Conservation (phyloP, 345 rosid genomes). For the Barbarea vulgaris region DNA sequence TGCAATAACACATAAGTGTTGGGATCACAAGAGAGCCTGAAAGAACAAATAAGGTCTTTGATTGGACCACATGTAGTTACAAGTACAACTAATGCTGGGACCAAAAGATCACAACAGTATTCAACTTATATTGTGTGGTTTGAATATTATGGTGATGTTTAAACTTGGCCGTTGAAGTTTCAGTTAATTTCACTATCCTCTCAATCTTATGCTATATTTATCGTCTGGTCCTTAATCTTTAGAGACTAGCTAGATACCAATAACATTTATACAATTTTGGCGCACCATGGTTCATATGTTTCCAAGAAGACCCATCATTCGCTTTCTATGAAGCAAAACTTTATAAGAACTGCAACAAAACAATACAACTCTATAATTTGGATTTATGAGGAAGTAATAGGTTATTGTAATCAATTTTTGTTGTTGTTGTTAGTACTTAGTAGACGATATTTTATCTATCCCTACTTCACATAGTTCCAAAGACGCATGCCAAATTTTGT, state of each 20-base stretch:
- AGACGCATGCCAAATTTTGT: too few species aligned
- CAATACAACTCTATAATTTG: not conserved
- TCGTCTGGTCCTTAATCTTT: too few species aligned
- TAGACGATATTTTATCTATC: too few species aligned
- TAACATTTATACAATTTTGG: not conserved
- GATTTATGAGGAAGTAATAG: not conserved
- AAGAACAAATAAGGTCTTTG: not conserved
- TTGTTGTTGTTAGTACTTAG: too few species aligned
- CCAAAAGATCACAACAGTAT: not conserved
- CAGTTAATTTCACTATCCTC: not conserved
- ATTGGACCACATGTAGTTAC: not conserved
- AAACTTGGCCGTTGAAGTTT: not conserved
- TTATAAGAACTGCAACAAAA: not conserved
- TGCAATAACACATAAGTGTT: not conserved
- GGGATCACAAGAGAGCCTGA: not conserved
- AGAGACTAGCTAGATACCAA: too few species aligned
- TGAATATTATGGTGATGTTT: not conserved
- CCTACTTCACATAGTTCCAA: too few species aligned
- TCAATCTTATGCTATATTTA: not conserved
- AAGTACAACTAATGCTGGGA: not conserved
- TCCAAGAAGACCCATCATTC: not conserved
- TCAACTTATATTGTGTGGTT: not conserved
- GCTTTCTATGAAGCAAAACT: not conserved
- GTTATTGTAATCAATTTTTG: too few species aligned
- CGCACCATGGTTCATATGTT: not conserved